Base-by-base conservation (phyloP, 2,329 filamentous ascomycete species). In the Lecanicillium sp. region DNA sequence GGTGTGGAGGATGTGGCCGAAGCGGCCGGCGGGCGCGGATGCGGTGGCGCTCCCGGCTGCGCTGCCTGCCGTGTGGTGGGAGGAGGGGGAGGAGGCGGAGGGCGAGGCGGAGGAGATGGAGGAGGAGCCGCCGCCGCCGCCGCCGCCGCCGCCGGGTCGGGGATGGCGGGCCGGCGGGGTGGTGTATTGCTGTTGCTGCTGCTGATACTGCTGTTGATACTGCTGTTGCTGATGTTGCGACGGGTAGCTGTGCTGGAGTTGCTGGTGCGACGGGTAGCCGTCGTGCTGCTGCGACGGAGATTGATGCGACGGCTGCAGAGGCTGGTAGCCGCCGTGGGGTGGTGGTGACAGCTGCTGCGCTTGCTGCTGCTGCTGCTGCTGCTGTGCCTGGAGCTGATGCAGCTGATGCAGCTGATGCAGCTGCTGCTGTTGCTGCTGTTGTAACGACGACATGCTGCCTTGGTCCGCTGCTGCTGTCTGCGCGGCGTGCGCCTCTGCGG, bases 1-100 rank as follows among this genome's bases (percentile, higher is more conserved):
- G 24, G 35, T 39, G 26, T 39, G 44, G 12, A 39, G 44, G 21
- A 39, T 33, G 35, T 47, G 44, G 24, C 33, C 44, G 17, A 47
- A 20, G 36, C 44, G 44, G 36, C 44, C 41, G 20, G 8, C 20
- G n/a, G 41, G 41, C 30, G 21, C 29, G 21, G 39, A 21, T 4
- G 26, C 39, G 15, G 12, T 7, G 6, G 10, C 26, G 15, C 10
- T 23, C 3, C 7, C 17, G 8, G 21, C 27, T 12, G 4, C 17
- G 14, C 19, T 19, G 17, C 26, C 27, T 12, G n/a, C n/a, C n/a
- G n/a, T n/a, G n/a, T n/a, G n/a, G n/a, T n/a, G n/a, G n/a, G n/a
- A n/a, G n/a, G n/a, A n/a, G n/a, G n/a, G n/a, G n/a, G 40, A 42
- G 27, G 40, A 33, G 2, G 9, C 41, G 2, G 41, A 36, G 41